Evolutionary conservation across 495 filamentous ascomycete genomes (phyloP).

Genomic region (Penicillium steckii): DNA sequence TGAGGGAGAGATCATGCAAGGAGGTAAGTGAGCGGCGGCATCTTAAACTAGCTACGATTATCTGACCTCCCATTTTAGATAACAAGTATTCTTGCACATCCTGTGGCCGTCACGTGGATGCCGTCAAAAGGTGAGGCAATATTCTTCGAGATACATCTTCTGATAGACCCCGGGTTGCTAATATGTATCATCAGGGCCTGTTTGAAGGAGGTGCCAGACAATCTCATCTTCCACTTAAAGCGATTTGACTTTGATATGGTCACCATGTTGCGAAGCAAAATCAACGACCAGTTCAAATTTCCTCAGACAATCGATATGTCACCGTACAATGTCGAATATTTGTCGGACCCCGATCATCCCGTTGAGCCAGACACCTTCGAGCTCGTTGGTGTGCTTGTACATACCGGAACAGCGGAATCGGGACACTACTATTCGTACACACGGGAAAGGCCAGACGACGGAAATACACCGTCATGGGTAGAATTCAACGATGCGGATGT

Average conservation of each 20-base stretch:
- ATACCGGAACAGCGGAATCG: slow-evolving; percentile 88
- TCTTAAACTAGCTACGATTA: background rate
- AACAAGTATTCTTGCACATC: slow-evolving; percentile 98
- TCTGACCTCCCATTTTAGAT: slow-evolving; percentile 48
- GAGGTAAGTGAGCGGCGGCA: slow-evolving; percentile 51
- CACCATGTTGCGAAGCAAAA: slow-evolving; percentile 81
- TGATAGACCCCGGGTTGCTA: background rate
- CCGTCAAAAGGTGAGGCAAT: slow-evolving; percentile 72
- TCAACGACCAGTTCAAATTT: slow-evolving; percentile 94
- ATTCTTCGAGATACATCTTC: background rate
- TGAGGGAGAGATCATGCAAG: slow-evolving; percentile 95
- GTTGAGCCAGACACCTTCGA: slow-evolving; percentile 74
- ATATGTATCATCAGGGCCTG: slow-evolving; percentile 57
- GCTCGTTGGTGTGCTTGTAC: slow-evolving; percentile 87
- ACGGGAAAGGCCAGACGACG: slow-evolving; percentile 67
- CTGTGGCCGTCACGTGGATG: slow-evolving; percentile 88
- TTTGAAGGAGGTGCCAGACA: slow-evolving; percentile 89
- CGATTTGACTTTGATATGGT: slow-evolving; percentile 94
- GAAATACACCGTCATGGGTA: slow-evolving; percentile 63
- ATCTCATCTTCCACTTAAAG: slow-evolving; percentile 94
- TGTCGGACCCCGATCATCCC: slow-evolving; percentile 62
- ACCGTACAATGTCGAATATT: slow-evolving; percentile 81
- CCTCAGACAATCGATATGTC: slow-evolving; percentile 83
- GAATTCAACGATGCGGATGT: slow-evolving; percentile 93
- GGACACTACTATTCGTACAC: slow-evolving; percentile 98